Percentiles rank a stretch among this genome's conserved stretches.
Conservation (phyloP, 768 basidiomycete species). For the Kwoniella europaea region DNA sequence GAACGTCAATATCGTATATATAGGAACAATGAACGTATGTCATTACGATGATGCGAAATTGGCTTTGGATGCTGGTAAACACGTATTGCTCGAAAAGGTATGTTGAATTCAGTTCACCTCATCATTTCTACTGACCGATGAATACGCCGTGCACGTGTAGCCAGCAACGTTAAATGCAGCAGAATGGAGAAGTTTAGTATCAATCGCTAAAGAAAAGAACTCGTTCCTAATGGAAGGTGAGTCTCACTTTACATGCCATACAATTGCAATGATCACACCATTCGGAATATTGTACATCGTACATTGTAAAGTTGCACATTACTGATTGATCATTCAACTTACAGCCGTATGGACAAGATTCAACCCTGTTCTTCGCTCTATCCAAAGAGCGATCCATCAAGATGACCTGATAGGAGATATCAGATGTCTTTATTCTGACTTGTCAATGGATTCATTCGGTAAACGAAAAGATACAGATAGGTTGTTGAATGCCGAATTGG, state of each 20-base stretch:
- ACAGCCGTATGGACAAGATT: conserved; percentile 57
- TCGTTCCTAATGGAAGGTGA: conserved; percentile 58
- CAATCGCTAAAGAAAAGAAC: conserved; percentile 54
- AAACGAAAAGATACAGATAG: conserved; percentile 46
- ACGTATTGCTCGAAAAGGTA: conserved; percentile 56
- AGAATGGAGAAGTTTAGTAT: conserved; percentile 48
- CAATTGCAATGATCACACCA: too few species aligned
- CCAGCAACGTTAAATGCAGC: conserved; percentile 53
- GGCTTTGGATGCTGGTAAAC: conserved; percentile 55
- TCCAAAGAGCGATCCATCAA: conserved; percentile 49
- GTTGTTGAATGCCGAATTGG: conserved; percentile 50
- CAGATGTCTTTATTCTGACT: conserved; percentile 46
- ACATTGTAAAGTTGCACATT: too few species aligned
- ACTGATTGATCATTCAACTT: background rate
- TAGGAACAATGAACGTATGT: conserved; percentile 55
- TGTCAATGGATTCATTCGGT: conserved; percentile 45
- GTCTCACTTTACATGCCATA: background rate
- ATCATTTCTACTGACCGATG: background rate
- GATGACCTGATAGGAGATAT: conserved; percentile 54
- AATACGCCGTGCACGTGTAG: conserved; percentile 11
- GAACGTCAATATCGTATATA: conserved; percentile 57
- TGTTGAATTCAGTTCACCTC: background rate
- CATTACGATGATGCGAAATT: conserved; percentile 54
- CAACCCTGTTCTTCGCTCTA: conserved; percentile 49
- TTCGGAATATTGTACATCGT: too few species aligned